Base-by-base conservation (phyloP, 768 basidiomycete genomes). In the Serendipita sp. region DNA sequence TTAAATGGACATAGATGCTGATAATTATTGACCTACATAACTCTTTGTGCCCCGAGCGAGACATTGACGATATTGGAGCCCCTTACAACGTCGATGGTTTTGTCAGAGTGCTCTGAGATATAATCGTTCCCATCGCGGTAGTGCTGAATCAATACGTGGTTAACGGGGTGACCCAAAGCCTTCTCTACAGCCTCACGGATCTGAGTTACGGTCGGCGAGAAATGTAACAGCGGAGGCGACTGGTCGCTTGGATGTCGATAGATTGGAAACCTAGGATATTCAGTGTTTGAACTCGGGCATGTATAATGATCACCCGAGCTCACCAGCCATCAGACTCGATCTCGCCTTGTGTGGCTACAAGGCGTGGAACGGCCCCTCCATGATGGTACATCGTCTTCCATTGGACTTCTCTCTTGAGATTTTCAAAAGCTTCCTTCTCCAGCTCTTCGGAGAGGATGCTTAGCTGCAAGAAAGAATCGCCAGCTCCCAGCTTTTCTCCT, bases 31-130 rank as follows among this genome's bases (percentile, higher is more conserved):
- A 64, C 28, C 23, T n/a, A 41, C 30, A 63, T 38, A 23, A 38
- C 34, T 35, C 65, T 81, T 72, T 85, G 83, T 1, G 89, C 88
- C 3, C 89, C 89, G 13, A 91, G 76, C 69, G 85, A 88, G 67
- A 91, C 85, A 66, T 91, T 91, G 66, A 88, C 86, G 67, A 91
- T 85, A 64, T 77, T 83, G 4, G 88, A 86, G 36, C 83, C 85
- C 13, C 78, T 81, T 3, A 85, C 82, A 68, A 91, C 81, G 71
- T 91, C 89, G 68, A 91, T 80, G 3, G 89, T 91, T 75, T 91
- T 91, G 73, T 91, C 89, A 0, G 86, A 87, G 72, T 91, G 89
- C 69, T 90, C 88, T 0, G 88, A 89, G 67, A 91, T 91, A 73
- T 85, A 87, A 73, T 91, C 89, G 34, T 80, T 81, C 3, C 89